These are phyloP conservation scores for Phytopythium montanum DNA, from an alignment of 352 stramenopile genomes.

Conservation along the genomic window DNA sequence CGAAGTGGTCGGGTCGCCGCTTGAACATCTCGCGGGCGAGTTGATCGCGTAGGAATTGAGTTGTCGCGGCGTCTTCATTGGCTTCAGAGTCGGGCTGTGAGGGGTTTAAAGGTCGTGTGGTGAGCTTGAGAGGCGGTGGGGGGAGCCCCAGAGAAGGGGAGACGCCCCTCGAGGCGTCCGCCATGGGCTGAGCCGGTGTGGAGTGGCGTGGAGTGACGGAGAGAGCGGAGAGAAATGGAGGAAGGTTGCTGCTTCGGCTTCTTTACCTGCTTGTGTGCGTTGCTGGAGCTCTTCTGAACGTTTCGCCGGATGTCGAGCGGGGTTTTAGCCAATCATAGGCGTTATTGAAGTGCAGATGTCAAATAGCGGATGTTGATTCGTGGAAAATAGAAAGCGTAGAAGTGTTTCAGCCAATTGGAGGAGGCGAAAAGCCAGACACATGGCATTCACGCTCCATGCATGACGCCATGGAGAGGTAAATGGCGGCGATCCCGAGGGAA, in stretches of 20 bases:
- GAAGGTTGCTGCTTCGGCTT: not conserved
- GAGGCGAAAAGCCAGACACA: not conserved
- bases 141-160: not conserved
- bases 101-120: not conserved
- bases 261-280: not conserved
- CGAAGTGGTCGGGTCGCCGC: conserved; percentile 64
- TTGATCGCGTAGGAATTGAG: conserved; percentile 29
- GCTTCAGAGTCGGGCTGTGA: not conserved
- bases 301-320: not conserved
- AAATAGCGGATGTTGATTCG: not conserved
- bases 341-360: not conserved
- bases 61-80: not conserved
- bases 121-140: not conserved
- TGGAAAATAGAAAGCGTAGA: not conserved
- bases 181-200: not conserved
- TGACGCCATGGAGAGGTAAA: not conserved
- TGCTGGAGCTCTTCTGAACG: not conserved
- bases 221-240: not conserved
- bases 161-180: not conserved
- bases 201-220: not conserved
- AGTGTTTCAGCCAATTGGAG: not conserved
- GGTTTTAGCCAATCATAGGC: not conserved
- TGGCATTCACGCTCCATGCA: not conserved
- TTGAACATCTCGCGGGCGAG: conserved; percentile 67
- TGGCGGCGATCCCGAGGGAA: not conserved